phyloP scores from a whole-genome alignment of 169 alveolate genomes.

The Plasmodium gonderi region DNA sequence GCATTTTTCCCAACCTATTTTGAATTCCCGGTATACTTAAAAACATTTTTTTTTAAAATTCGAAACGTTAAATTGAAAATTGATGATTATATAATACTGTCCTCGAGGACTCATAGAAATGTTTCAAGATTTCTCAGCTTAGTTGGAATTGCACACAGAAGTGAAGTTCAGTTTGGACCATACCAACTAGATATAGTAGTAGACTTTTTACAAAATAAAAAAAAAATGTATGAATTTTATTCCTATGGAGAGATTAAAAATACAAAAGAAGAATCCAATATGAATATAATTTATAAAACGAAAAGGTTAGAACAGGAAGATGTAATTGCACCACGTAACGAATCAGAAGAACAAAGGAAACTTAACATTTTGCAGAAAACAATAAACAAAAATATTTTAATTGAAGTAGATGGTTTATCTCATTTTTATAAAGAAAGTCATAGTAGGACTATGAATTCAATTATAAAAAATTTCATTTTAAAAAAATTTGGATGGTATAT shows the following conservation, averaged over 20 bases:
- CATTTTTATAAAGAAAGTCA: constrained; percentile 70
- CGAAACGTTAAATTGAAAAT: constrained; percentile 23
- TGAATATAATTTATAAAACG: not conserved
- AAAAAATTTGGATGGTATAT: constrained; percentile 66
- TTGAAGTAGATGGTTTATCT: constrained; percentile 72
- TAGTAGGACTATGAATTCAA: constrained; percentile 64
- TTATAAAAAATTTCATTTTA: constrained; percentile 65
- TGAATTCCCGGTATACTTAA: constrained; percentile 29
- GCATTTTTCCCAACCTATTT: constrained; percentile 38
- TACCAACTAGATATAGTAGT: constrained; percentile 68
- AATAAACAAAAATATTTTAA: constrained; percentile 37
- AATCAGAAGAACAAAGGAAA: not conserved
- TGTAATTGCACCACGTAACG: not conserved
- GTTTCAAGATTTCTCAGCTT: constrained; percentile 33
- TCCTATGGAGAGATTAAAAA: not conserved
- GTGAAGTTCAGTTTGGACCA: constrained; percentile 71
- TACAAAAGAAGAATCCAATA: not conserved
- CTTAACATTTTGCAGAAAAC: not conserved
- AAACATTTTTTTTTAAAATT: constrained; percentile 31
- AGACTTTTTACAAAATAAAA: constrained; percentile 17
- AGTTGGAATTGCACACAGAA: constrained; percentile 52
- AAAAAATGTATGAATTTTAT: not conserved
- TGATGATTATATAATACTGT: constrained; percentile 48
- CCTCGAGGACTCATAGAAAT: constrained; percentile 66
- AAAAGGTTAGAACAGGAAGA: not conserved